These are phyloP conservation scores for Gossypium ekmanianum DNA, from an alignment of 345 rosid species.

Conservation along the genomic window DNA sequence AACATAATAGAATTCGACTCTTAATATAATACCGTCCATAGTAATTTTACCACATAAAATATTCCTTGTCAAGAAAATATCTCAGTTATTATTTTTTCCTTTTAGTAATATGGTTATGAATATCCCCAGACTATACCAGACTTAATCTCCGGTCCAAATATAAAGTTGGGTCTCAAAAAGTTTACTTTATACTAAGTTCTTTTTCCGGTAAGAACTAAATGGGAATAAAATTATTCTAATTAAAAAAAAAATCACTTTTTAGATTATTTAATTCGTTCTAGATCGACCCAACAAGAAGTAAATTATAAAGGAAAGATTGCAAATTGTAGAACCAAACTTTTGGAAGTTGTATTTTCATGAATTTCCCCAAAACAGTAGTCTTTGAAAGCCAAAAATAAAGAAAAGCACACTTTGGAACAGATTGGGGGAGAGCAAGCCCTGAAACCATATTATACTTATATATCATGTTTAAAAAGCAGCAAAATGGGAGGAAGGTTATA, in stretches of 20 bases:
- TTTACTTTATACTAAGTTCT: background rate
- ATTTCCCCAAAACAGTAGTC: background rate
- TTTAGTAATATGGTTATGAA: background rate
- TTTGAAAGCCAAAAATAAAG: background rate
- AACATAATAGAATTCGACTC: too few species aligned
- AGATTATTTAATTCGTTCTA: too few species aligned
- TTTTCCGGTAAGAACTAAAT: too few species aligned
- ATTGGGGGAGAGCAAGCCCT: background rate
- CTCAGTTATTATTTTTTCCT: too few species aligned
- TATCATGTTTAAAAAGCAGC: too few species aligned
- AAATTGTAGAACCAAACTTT: background rate
- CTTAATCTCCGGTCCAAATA: background rate
- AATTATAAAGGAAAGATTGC: background rate
- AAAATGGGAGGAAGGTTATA: too few species aligned
- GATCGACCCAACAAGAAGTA: background rate
- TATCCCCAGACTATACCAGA: background rate
- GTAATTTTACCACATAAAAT: too few species aligned
- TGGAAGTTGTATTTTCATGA: background rate
- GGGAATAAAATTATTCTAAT: too few species aligned
- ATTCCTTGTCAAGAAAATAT: too few species aligned
- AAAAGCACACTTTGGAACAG: background rate
- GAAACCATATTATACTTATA: too few species aligned
- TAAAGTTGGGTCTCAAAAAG: background rate
- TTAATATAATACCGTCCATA: too few species aligned
- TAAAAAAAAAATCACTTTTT: too few species aligned